Conservation (phyloP, 768 basidiomycete genomes). For the Tricholomella constricta region DNA sequence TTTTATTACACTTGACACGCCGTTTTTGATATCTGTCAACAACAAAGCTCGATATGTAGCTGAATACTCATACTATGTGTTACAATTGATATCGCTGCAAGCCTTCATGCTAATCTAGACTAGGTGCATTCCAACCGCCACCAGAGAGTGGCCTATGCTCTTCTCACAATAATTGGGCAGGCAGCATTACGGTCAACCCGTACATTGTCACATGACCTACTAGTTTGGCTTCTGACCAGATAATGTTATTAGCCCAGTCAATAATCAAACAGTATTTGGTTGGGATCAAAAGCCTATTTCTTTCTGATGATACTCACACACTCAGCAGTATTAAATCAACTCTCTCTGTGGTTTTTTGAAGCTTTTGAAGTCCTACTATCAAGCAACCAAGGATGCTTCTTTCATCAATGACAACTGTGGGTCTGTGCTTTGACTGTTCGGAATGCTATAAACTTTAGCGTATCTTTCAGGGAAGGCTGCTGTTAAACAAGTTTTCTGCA, state of each 20-base stretch:
- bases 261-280: slow-evolving; percentile 78
- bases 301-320: background rate
- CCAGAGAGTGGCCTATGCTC: slow-evolving; percentile 69
- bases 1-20: too few species aligned
- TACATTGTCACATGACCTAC: slow-evolving; percentile 32
- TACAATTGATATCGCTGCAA: background rate
- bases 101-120: background rate
- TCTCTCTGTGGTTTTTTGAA: slow-evolving; percentile 80
- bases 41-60: slow-evolving; percentile 76
- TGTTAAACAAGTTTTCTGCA: slow-evolving; percentile 71
- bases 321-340: slow-evolving; percentile 70
- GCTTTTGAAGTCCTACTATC: slow-evolving; percentile 71
- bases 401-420: slow-evolving; percentile 73
- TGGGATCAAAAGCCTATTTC: slow-evolving; percentile 50
- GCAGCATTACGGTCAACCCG: slow-evolving; percentile 74
- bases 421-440: too few species aligned
- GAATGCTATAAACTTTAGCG: too few species aligned
- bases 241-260: slow-evolving; percentile 55
- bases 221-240: background rate
- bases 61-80: slow-evolving; percentile 72
- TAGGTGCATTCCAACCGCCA: slow-evolving; percentile 76
- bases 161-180: slow-evolving; percentile 68
- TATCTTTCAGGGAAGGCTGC: slow-evolving; percentile 59
- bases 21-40: too few species aligned
- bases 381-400: slow-evolving; percentile 68